A percentile compares a stretch with the other conserved stretches of the same genome.
These are phyloP conservation scores for Epichloe uncinata DNA, from an alignment of 2,329 filamentous ascomycete species.

Conservation along the genomic window DNA sequence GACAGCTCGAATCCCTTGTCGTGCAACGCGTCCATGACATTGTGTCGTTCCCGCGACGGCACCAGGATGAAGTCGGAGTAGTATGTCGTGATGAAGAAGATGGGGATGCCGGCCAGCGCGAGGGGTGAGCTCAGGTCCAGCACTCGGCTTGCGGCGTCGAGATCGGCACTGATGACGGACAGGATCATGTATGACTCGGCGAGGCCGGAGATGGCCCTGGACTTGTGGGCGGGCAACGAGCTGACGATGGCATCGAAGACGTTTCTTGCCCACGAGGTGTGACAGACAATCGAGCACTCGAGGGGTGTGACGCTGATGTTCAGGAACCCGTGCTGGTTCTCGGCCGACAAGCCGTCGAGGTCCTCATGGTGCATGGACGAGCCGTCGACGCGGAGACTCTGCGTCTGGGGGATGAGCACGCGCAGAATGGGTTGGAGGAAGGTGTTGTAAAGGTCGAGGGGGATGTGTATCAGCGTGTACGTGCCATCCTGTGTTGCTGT, in stretches of 20 bases:
- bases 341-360: constrained; percentile 33
- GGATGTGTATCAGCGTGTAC: constrained; percentile 82
- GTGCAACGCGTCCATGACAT: constrained; percentile 65
- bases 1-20: constrained; percentile 76
- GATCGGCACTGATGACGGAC: constrained; percentile 76
- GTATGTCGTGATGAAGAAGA: constrained; percentile 98
- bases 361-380: constrained; percentile 22
- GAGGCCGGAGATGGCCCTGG: constrained; percentile 55
- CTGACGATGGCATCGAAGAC: constrained; percentile 64
- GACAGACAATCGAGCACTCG: constrained; percentile 86
- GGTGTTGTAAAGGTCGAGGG: constrained; percentile 59
- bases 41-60: constrained; percentile 57
- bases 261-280: constrained; percentile 56
- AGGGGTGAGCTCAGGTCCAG: constrained; percentile 84
- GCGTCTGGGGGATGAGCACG: constrained; percentile 57
- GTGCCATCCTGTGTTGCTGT: constrained; percentile 54
- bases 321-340: constrained; percentile 63
- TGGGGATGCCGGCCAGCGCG: constrained; percentile 82
- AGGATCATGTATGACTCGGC: constrained; percentile 77
- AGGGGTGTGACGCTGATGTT: constrained; percentile 88
- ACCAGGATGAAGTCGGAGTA: constrained; percentile 96
- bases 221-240: constrained; percentile 40
- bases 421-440: constrained; percentile 82
- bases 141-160: constrained; percentile 83
- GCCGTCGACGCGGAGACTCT: constrained; percentile 22